Percentiles rank a stretch among this genome's conserved stretches.
Conservation (phyloP, 495 filamentous ascomycete genomes). For the Hypoxylon perforatum region DNA sequence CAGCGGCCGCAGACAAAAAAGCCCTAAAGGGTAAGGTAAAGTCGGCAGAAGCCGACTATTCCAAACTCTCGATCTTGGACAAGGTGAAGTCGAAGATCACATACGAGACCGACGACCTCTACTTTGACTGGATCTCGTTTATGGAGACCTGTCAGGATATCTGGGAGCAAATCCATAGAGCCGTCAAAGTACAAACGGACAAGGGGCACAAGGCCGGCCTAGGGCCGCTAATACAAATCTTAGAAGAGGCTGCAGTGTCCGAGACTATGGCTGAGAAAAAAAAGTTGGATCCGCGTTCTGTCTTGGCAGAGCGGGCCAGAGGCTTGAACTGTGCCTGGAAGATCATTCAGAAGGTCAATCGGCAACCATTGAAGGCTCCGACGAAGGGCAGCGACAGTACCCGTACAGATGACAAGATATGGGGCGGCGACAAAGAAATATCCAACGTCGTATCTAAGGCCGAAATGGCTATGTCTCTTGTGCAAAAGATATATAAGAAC, state of each 20-base stretch:
- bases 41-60: too few relatives aligned
- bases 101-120: not conserved
- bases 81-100: not conserved
- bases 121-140: not conserved
- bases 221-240: not conserved
- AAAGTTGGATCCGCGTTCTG: not conserved
- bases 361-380: not conserved
- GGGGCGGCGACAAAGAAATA: not conserved
- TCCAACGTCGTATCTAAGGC: not conserved
- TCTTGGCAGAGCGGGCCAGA: not conserved
- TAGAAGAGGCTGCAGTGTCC: not conserved
- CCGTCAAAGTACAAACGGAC: not conserved
- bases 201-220: not conserved
- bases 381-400: not conserved
- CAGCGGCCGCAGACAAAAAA: too few relatives aligned
- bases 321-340: not conserved
- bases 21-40: too few relatives aligned
- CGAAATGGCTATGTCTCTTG: not conserved
- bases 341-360: not conserved
- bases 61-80: not conserved
- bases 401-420: not conserved
- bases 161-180: not conserved
- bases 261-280: not conserved
- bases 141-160: not conserved
- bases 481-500: not conserved